Evolutionary conservation across 768 basidiomycete genomes (phyloP), one percentile per base, ranked within the genome.

Genomic region (Boletus pseudopeckii): DNA sequence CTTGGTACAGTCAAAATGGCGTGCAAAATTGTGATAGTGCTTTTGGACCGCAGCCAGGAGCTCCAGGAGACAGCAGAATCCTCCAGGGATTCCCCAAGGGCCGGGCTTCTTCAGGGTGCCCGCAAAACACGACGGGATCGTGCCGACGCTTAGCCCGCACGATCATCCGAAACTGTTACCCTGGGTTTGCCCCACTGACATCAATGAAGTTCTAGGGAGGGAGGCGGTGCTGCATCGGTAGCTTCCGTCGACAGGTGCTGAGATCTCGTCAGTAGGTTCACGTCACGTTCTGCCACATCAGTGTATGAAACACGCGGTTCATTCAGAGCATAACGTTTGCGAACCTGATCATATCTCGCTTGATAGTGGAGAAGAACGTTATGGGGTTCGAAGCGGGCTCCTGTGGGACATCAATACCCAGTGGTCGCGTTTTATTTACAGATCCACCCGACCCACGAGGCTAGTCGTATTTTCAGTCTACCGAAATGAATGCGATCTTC

Each of bases 321-420:
- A 26, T 53, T 26, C 37, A 54, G 41, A 46, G 18, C 44, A 34
- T 50, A 42, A 46, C 43, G 36, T 46, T 52, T 48, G 8, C 38
- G 48, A 50, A 52, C 61, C 9, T 47, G 57, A 55, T 59, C 34
- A 62, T n/a, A n/a, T 38, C 33, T 63, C 57, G 50, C 45, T 57
- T 61, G 55, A 50, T 42, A 50, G 57, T 42, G 48, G 52, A 62
- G 48, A 54, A 57, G 64, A 65, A 60, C 66, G 60, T 56, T 54
- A 56, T 45, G 60, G 66, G 64, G 60, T 62, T 50, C 63, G 52
- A 65, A 65, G 46, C 44, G 22, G 38, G 38, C 14, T 44, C 26
- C 36, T 56, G 53, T 48, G 61, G 52, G 64, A 56, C 40, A 49
- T 55, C n/a, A 39, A 26, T 18, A 7, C 15, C 33, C 39, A 22